phyloP scores from a whole-genome alignment of 2,329 filamentous ascomycete species.

The Fusarium beomiforme region DNA sequence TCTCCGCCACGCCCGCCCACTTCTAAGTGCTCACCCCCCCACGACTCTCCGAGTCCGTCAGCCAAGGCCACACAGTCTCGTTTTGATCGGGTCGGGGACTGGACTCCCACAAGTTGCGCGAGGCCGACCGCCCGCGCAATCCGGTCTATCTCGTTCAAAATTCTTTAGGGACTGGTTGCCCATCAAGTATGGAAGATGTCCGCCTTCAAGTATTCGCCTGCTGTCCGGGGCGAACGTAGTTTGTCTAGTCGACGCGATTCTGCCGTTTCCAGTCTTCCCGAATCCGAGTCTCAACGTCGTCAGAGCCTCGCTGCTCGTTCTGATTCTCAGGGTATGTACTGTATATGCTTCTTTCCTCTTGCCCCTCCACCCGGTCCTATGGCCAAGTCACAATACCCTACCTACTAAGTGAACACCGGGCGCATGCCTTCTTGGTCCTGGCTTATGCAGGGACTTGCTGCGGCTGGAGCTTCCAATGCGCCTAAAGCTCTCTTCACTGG shows the following conservation, averaged over 20 bases:
- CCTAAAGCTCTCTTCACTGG: neutral
- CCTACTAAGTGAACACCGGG: slow-evolving; percentile 9
- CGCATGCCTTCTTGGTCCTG: slow-evolving; percentile 5
- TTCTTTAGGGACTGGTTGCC: slow-evolving; percentile 37
- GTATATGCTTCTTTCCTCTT: slow-evolving; percentile 1
- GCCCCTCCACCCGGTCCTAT: neutral
- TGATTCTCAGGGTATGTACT: slow-evolving; percentile 46
- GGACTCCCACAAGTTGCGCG: slow-evolving; percentile 35
- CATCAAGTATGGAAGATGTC: slow-evolving; percentile 52
- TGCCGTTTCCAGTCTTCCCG: slow-evolving; percentile 37
- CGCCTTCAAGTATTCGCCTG: slow-evolving; percentile 43
- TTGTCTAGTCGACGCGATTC: slow-evolving; percentile 40
- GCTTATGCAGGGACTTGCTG: slow-evolving; percentile 26
- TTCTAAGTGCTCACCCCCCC: slow-evolving; percentile 28
- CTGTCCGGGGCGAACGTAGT: slow-evolving; percentile 42
- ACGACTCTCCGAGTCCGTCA: slow-evolving; percentile 29
- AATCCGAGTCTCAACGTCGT: slow-evolving; percentile 35
- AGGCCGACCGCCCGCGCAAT: slow-evolving; percentile 41
- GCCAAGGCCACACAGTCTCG: slow-evolving; percentile 34
- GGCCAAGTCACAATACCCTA: slow-evolving; percentile 20
- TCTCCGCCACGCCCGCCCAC: slow-evolving; percentile 33
- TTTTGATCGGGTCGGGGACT: slow-evolving; percentile 37
- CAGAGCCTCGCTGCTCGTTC: slow-evolving; percentile 42
- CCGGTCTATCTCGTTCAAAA: slow-evolving; percentile 31
- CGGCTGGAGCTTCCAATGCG: slow-evolving; percentile 10